phyloP scores from a whole-genome alignment of 2,329 filamentous ascomycete genomes.

The Colletotrichum limetticola region DNA sequence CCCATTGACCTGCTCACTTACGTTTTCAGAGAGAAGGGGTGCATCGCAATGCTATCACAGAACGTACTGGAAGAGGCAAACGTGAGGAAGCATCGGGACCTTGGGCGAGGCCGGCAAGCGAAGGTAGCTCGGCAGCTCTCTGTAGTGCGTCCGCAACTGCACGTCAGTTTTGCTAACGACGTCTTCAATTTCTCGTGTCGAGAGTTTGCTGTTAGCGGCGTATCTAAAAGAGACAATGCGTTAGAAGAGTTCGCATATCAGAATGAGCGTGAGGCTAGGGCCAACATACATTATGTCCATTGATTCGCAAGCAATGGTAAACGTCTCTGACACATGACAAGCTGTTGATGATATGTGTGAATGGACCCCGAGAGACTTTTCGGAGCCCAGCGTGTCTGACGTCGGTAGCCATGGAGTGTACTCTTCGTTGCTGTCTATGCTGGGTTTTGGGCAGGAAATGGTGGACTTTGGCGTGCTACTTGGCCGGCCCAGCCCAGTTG shows the following conservation, averaged over 20 bases:
- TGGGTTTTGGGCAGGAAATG: conserved; percentile 37
- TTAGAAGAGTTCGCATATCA: background rate
- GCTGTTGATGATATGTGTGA: conserved; percentile 33
- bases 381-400: accelerated
- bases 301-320: conserved; percentile 36
- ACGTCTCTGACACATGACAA: conserved; percentile 34
- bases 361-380: conserved; percentile 16
- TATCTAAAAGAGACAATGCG: background rate
- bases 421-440: conserved; percentile 28
- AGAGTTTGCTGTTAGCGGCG: conserved; percentile 21
- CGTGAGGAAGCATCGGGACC: conserved; percentile 36
- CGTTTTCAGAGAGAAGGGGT: background rate
- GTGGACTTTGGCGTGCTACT: conserved; percentile 32
- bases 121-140: conserved; percentile 32
- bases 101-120: conserved; percentile 32
- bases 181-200: conserved; percentile 20
- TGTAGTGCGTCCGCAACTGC: conserved; percentile 35
- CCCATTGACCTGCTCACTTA: background rate
- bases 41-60: too few relatives aligned
- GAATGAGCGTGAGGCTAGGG: too few relatives aligned
- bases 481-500: conserved; percentile 36
- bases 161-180: conserved; percentile 36
- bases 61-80: conserved; percentile 40
- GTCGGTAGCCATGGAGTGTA: conserved; percentile 36
- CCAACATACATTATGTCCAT: conserved; percentile 35